phyloP scores from a whole-genome alignment of 1,284 basidiomycete species.

The Ceratobasidium sp. region DNA sequence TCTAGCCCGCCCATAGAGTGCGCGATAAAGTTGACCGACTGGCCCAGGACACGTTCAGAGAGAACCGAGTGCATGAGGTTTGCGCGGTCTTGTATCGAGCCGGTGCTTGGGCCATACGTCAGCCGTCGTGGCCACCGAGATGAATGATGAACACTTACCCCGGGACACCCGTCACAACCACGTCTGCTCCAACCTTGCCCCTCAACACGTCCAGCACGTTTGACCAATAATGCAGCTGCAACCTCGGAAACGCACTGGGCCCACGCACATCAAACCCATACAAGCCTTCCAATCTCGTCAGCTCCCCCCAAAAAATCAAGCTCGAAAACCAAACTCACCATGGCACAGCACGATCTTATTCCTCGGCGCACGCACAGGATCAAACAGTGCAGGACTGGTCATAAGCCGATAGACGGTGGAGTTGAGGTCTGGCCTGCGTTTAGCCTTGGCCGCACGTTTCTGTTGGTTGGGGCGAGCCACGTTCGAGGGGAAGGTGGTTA shows the following conservation, averaged over 20 bases:
- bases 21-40: slow-evolving; percentile 90
- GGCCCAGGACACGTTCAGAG: slow-evolving; percentile 70
- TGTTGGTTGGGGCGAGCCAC: background rate
- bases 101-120: slow-evolving; percentile 70
- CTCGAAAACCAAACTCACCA: slow-evolving; percentile 65
- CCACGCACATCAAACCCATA: slow-evolving; percentile 95
- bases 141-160: slow-evolving; percentile 66
- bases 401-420: slow-evolving; percentile 76
- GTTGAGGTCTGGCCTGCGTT: slow-evolving; percentile 43
- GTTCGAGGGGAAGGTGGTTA: background rate
- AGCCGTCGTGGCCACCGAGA: background rate
- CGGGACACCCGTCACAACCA: slow-evolving; percentile 95
- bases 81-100: slow-evolving; percentile 88
- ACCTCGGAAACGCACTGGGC: slow-evolving; percentile 75
- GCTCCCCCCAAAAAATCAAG: background rate
- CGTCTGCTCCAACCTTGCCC: slow-evolving; percentile 87
- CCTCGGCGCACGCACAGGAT: slow-evolving; percentile 81
- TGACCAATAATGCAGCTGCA: slow-evolving; percentile 96
- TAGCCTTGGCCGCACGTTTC: background rate
- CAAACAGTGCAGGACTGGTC: slow-evolving; percentile 73
- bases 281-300: slow-evolving; percentile 68
- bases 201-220: slow-evolving; percentile 86
- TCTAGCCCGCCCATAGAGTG: slow-evolving; percentile 99
- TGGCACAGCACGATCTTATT: slow-evolving; percentile 96
- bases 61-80: slow-evolving; percentile 82